Evolutionary conservation across 352 stramenopile species (phyloP).

Genomic region (Plasmopara muralis): DNA sequence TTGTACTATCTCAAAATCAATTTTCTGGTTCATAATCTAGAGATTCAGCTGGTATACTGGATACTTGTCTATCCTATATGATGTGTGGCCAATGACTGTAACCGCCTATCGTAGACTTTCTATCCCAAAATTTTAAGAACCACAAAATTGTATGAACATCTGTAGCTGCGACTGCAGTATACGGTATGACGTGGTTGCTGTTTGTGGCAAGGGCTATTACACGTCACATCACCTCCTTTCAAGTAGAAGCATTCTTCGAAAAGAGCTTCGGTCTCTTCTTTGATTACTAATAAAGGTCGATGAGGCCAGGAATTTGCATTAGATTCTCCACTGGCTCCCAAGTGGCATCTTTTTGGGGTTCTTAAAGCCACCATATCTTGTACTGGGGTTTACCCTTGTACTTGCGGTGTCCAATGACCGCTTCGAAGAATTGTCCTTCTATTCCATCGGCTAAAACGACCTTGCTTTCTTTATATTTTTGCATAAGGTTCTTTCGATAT

Average conservation of each 20-base stretch:
- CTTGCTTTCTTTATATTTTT: not conserved
- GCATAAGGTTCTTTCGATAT: not conserved
- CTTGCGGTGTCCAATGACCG: not conserved
- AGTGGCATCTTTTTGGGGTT: not conserved
- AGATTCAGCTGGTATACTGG: too few relatives aligned
- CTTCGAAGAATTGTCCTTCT: not conserved
- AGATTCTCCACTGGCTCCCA: slow-evolving; percentile 1
- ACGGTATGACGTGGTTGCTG: too few relatives aligned
- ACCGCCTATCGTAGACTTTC: too few relatives aligned
- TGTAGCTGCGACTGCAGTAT: too few relatives aligned
- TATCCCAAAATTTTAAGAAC: too few relatives aligned
- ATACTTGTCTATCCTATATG: too few relatives aligned
- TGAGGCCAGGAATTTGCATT: slow-evolving; percentile 1
- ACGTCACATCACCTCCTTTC: too few relatives aligned
- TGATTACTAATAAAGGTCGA: not conserved
- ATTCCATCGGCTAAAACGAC: not conserved
- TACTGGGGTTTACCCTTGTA: not conserved
- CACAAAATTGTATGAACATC: too few relatives aligned
- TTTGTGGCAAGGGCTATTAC: too few relatives aligned
- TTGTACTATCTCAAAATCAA: too few relatives aligned
- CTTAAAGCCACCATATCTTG: slow-evolving; percentile 1
- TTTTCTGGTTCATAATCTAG: too few relatives aligned
- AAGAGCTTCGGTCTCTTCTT: not conserved
- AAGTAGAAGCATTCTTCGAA: not conserved
- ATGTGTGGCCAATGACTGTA: too few relatives aligned